Base-by-base conservation (phyloP, 192 early-diverging fungal species). In the Ambispora gerdemannii region DNA sequence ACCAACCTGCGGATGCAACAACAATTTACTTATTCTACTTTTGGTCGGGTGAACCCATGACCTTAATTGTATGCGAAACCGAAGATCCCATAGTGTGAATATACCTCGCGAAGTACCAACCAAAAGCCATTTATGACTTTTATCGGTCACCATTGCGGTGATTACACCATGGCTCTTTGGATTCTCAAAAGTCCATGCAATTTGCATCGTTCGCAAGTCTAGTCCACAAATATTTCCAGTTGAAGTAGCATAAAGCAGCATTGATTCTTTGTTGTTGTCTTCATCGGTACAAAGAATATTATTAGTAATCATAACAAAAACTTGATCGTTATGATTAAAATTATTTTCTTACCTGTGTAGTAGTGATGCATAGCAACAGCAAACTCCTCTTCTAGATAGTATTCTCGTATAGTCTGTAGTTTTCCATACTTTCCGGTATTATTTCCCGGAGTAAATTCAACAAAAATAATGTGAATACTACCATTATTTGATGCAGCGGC, bases 401-500 rank as follows among this genome's bases (percentile, higher is more conserved):
- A 74, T 47, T 82, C 82, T 47, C 82, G 74, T 6, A 93, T 80
- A 3, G 74, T 80, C 15, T 81, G 75, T 61, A 81, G 88, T 72
- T 87, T 88, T 7, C 81, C 78, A 75, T 93, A 92, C 61, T 89
- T 90, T 1, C 63, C 63, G 8, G 76, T 47, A 33, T 62, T 63
- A 3, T 50, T 69, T 11, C 78, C 83, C 13, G 74, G 53, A 1
- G 73, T 72, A 66, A 73, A 77, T 17, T 77, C 76, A 55, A 84
- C 80, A 49, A 92, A 79, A 61, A 89, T 84, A 38, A 96, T 73
- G 67, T 94, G 88, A 60, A 96, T 89, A 22, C 79, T 80, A 15
- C 95, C 95, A 70, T 91, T 92, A 68, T 91, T 89, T 0, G 92
- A 90, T 11, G 89, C 84, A 1, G 91, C 82, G 0, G 88, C 91